A percentile compares a stretch with the other conserved stretches of the same genome.
These are phyloP conservation scores for Glutinoglossum americanum DNA, from an alignment of 495 filamentous ascomycete genomes.

Conservation along the genomic window DNA sequence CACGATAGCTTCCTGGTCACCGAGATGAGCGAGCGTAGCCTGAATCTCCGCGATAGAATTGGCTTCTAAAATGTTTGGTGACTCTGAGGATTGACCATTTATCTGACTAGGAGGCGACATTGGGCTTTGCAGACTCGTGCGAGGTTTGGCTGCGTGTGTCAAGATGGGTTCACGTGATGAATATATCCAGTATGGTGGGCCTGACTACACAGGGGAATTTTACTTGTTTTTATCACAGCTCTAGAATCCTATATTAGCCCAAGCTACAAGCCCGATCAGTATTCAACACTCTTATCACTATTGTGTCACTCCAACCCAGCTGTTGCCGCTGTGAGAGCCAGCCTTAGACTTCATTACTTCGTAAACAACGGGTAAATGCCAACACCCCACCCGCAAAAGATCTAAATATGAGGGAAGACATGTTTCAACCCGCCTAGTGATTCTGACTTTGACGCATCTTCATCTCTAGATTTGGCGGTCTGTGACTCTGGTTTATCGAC, in stretches of 20 bases:
- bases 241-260: no score
- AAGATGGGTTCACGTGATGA: background rate
- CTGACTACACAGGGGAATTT: no score
- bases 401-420: background rate
- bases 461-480: background rate
- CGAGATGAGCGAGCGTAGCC: conserved; percentile 48
- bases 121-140: background rate
- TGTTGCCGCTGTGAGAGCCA: no score
- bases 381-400: no score
- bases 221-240: no score
- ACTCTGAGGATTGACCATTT: background rate
- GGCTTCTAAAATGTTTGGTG: conserved; percentile 35
- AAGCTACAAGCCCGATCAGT: no score
- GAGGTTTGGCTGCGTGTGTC: background rate
- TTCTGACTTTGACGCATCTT: background rate
- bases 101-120: background rate
- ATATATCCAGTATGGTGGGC: background rate
- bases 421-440: background rate
- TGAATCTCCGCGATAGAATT: conserved; percentile 59
- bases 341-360: no score
- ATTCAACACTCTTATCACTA: no score
- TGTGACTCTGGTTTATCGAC: background rate
- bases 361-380: no score
- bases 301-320: no score
- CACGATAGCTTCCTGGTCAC: conserved; percentile 50